Percentiles rank a stretch among this genome's conserved stretches.
Conservation (phyloP, 2,329 filamentous ascomycete genomes). For the Macrophomina tecta region DNA sequence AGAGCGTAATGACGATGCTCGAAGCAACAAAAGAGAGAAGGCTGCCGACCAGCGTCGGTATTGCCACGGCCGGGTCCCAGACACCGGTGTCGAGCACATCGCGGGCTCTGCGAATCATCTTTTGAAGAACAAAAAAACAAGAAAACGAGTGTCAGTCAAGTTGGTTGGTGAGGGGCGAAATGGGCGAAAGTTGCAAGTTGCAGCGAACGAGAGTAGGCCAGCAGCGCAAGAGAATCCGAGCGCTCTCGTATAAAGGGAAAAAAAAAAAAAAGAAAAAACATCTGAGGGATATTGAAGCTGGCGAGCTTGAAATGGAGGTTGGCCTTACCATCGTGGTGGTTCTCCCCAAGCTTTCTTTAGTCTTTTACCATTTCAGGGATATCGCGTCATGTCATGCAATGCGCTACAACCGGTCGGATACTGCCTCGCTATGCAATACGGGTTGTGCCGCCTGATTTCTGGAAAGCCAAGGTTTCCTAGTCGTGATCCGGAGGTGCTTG, state of each 20-base stretch:
- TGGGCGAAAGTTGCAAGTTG: neutral
- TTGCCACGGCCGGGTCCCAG: constrained; percentile 23
- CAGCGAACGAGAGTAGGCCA: neutral
- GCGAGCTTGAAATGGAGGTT: neutral
- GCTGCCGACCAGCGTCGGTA: constrained; percentile 36
- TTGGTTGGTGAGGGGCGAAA: neutral
- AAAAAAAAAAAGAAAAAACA: neutral
- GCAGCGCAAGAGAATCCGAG: neutral
- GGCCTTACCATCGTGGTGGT: constrained; percentile 6
- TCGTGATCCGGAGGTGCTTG: neutral
- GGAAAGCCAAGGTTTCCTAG: neutral
- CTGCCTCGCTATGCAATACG: neutral
- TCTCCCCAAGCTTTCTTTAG: neutral
- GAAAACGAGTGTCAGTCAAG: neutral
- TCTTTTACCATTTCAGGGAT: neutral
- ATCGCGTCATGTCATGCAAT: constrained; percentile 8
- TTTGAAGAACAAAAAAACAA: neutral
- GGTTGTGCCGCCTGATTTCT: neutral
- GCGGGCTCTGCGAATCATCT: constrained; percentile 17
- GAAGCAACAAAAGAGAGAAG: constrained; percentile 34
- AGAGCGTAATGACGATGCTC: constrained; percentile 32
- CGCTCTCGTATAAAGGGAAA: neutral
- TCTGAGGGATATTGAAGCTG: neutral
- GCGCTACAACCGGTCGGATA: neutral
- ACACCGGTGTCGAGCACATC: constrained; percentile 6